Evolutionary conservation across 164 flowering plant genomes (phyloP).

Genomic region (Liquidambar formosana): DNA sequence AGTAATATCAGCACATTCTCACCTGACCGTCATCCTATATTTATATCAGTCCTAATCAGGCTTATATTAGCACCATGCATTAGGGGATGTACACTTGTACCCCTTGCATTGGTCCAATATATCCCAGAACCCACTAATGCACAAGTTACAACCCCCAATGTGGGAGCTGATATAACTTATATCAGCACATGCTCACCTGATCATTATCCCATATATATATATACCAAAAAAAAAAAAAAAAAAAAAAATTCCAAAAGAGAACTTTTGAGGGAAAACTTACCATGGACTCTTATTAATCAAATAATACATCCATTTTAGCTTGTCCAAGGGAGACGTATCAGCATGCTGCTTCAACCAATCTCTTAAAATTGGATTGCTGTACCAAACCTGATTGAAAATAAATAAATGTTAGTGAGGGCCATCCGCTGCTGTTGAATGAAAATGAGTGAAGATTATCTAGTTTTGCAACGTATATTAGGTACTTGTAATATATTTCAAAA

Average conservation of each 20-base stretch:
- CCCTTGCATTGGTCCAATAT: no score
- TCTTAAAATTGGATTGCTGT: conserved; percentile 71
- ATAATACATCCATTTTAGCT: conserved; percentile 77
- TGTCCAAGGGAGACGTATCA: conserved; percentile 56
- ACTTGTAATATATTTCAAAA: not conserved
- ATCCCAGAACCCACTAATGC: no score
- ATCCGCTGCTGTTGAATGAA: not conserved
- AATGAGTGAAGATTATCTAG: not conserved
- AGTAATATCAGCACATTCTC: no score
- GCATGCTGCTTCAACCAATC: conserved; percentile 81
- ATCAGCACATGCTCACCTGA: no score
- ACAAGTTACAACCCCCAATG: no score
- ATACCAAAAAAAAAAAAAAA: not conserved
- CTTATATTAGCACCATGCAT: no score
- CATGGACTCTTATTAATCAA: conserved; percentile 85
- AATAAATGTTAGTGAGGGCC: not conserved
- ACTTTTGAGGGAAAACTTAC: conserved; percentile 36
- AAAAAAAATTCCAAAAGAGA: not conserved
- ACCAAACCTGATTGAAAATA: conserved; percentile 65
- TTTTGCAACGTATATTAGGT: not conserved
- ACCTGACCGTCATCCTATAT: no score
- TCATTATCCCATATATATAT: no score
- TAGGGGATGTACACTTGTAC: no score
- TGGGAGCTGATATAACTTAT: no score
- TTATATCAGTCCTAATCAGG: no score